These are phyloP conservation scores for Otatea glauca DNA, from an alignment of 176 grass and related monocot genomes.

Conservation along the genomic window DNA sequence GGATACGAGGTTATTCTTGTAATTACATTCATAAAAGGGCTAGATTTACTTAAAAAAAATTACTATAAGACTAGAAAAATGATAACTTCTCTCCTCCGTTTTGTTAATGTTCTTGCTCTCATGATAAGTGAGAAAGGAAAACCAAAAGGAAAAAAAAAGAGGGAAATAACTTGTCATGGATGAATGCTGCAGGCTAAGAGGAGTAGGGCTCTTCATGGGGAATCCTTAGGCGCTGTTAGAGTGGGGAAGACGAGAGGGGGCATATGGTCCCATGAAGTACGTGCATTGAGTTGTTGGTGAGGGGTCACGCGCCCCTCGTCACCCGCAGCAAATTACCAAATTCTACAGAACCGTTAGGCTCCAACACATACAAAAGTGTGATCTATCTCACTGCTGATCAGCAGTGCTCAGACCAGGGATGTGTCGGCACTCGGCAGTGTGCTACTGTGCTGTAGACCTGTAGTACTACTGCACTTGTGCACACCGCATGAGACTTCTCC, in stretches of 20 bases:
- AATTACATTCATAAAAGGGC: too few relatives aligned
- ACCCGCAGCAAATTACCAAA: conserved; percentile 40
- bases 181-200: conserved; percentile 53
- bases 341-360: conserved; percentile 40
- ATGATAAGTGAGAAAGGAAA: conserved; percentile 45
- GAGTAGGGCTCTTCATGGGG: conserved; percentile 64
- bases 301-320: conserved; percentile 47
- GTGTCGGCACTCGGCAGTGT: conserved; percentile 20
- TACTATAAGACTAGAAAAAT: too few relatives aligned
- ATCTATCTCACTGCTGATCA: conserved; percentile 18
- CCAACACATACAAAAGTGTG: neutral
- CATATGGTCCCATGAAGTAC: conserved; percentile 62
- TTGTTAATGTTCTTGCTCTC: conserved; percentile 10
- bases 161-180: conserved; percentile 32
- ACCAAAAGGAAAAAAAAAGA: neutral
- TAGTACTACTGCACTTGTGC: neutral
- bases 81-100: neutral
- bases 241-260: conserved; percentile 48
- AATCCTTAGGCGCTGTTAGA: conserved; percentile 64
- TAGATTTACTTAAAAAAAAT: too few relatives aligned
- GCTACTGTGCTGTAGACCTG: too few relatives aligned
- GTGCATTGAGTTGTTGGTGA: conserved; percentile 47
- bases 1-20: too few relatives aligned
- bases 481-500: neutral
- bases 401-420: neutral